A percentile compares a stretch with the other conserved stretches of the same genome.
These are phyloP conservation scores for Macadamia tetraphylla DNA, from an alignment of 164 flowering plant genomes.

Conservation along the genomic window DNA sequence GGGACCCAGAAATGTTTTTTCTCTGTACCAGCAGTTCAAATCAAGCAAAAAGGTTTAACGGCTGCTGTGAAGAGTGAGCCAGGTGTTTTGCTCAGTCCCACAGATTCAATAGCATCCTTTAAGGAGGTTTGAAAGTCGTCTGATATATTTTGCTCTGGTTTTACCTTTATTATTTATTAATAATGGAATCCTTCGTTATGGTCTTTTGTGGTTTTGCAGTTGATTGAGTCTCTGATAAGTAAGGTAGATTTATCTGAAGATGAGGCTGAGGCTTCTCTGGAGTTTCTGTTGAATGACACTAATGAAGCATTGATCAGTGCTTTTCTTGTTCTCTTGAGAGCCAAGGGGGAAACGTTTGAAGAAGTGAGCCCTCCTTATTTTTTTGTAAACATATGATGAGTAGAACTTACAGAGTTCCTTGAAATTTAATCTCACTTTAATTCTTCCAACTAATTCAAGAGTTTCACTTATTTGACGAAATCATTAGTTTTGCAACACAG, in stretches of 20 bases:
- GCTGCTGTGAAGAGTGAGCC: neutral
- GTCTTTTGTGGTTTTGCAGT: slow-evolving; percentile 28
- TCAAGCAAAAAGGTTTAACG: neutral
- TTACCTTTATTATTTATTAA: slow-evolving; percentile 3
- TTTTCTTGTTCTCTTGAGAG: slow-evolving; percentile 82
- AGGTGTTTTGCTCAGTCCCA: neutral
- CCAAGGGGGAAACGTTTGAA: slow-evolving; percentile 92
- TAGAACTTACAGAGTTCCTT: neutral
- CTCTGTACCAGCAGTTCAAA: neutral
- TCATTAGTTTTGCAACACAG: slow-evolving; percentile 25
- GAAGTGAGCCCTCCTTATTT: slow-evolving; percentile 42
- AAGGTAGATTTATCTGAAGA: slow-evolving; percentile 68
- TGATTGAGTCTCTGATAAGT: slow-evolving; percentile 65
- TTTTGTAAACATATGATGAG: neutral
- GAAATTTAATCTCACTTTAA: neutral
- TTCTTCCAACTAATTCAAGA: neutral
- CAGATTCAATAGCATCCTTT: slow-evolving; percentile 6
- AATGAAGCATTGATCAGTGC: slow-evolving; percentile 81
- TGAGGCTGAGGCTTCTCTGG: slow-evolving; percentile 75
- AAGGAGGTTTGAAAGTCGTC: slow-evolving; percentile 12
- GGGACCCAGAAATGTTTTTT: slow-evolving; percentile 7
- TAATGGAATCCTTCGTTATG: neutral
- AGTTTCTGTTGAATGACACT: slow-evolving; percentile 58
- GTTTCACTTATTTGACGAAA: neutral
- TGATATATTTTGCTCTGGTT: neutral